Evolutionary conservation across 495 filamentous ascomycete species (phyloP).

Genomic region (Tuber aestivum): DNA sequence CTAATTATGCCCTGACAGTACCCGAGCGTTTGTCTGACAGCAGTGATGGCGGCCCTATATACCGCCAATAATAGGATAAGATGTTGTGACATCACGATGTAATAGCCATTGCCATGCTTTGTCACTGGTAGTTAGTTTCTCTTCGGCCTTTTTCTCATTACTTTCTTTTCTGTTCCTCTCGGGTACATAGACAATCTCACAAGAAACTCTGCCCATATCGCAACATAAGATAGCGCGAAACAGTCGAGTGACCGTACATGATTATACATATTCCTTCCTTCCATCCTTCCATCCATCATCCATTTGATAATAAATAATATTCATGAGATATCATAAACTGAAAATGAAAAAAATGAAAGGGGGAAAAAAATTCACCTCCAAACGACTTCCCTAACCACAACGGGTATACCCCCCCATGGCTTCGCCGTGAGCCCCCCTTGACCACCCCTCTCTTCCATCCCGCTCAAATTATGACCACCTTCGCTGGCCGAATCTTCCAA

Average conservation of each 20-base stretch:
- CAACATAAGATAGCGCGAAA: neutral
- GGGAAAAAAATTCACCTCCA: neutral
- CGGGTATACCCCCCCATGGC: neutral
- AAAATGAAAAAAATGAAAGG: neutral
- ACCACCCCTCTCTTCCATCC: slow-evolving; percentile 50
- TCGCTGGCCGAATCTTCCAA: too few species aligned
- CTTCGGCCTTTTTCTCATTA: too few species aligned
- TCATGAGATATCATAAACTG: neutral
- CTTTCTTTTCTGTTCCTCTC: too few species aligned
- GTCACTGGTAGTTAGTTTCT: too few species aligned
- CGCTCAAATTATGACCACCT: slow-evolving; percentile 50
- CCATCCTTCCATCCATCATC: neutral
- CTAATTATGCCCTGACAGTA: too few species aligned
- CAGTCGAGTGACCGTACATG: neutral
- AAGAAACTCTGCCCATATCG: neutral
- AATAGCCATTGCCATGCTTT: neutral
- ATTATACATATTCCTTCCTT: neutral
- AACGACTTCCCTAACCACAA: neutral
- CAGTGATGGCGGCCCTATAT: too few species aligned
- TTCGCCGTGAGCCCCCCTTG: neutral
- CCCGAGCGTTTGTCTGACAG: too few species aligned
- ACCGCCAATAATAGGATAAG: too few species aligned
- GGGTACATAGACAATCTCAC: neutral
- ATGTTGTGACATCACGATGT: too few species aligned
- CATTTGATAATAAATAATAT: neutral